A percentile compares a stretch with the other conserved stretches of the same genome.
Evolutionary conservation across 352 stramenopile genomes (phyloP).

Genomic region (Globisporangium recalcitrans): DNA sequence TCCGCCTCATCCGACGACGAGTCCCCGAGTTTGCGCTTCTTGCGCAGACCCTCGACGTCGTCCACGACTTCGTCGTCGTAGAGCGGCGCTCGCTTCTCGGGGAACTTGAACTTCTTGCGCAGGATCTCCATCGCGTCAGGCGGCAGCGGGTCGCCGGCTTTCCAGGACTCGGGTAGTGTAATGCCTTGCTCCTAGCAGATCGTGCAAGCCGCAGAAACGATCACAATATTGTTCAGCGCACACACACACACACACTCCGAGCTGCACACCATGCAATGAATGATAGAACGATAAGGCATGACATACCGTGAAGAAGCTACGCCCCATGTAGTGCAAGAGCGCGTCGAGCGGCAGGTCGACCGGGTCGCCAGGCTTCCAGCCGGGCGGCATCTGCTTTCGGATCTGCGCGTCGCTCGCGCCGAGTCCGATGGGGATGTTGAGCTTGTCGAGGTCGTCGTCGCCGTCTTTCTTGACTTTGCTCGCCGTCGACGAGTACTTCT

Average conservation of each 20-base stretch:
- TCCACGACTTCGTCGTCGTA: constrained; percentile 78
- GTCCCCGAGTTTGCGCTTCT: constrained; percentile 58
- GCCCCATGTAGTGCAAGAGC: constrained; percentile 74
- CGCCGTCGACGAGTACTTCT: constrained; percentile 59
- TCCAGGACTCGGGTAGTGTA: constrained; percentile 61
- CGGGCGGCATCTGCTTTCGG: constrained; percentile 66
- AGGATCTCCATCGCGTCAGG: constrained; percentile 70
- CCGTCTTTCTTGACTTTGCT: constrained; percentile 30
- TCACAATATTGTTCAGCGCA: not conserved
- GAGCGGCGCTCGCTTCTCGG: constrained; percentile 55
- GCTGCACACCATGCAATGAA: not conserved
- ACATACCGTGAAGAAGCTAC: constrained; percentile 60
- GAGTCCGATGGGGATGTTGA: constrained; percentile 62
- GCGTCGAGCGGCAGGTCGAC: constrained; percentile 77
- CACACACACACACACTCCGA: not conserved
- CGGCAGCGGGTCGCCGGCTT: constrained; percentile 60
- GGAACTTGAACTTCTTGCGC: constrained; percentile 76
- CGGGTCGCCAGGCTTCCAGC: constrained; percentile 75
- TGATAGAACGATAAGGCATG: no score
- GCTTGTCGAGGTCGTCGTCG: constrained; percentile 27
- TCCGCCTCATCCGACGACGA: constrained; percentile 14
- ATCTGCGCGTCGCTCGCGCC: constrained; percentile 69
- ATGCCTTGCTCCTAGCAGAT: constrained; percentile 78
- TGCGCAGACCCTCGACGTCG: constrained; percentile 56
- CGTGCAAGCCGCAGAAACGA: not conserved